These are phyloP conservation scores for Jamesozyma jinghongensis DNA, from an alignment of 805 yeast genomes.

Conservation along the genomic window DNA sequence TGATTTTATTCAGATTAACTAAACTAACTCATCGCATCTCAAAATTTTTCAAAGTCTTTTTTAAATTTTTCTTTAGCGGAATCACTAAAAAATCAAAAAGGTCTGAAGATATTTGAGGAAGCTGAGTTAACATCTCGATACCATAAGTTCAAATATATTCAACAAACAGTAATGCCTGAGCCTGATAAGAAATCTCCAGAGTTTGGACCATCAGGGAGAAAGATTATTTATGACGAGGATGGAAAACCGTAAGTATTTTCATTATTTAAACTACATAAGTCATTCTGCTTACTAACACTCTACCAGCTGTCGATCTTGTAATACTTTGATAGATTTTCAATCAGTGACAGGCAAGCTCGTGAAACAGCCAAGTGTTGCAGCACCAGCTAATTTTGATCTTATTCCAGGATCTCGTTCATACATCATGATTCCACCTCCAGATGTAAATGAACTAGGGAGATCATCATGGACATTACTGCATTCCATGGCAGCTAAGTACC, in stretches of 20 bases:
- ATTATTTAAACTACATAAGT: background rate
- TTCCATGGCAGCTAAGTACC: conserved; percentile 82
- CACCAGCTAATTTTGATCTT: conserved; percentile 8
- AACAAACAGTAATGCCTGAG: background rate
- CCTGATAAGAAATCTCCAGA: conserved; percentile 31
- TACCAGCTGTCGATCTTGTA: conserved; percentile 77
- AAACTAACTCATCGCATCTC: conserved; percentile 3
- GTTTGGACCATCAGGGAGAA: conserved; percentile 53
- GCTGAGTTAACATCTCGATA: too few species aligned
- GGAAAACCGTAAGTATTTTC: conserved; percentile 76
- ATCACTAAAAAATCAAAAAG: background rate
- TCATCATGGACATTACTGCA: conserved; percentile 92
- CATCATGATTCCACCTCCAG: conserved; percentile 68
- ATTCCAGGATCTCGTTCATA: conserved; percentile 27
- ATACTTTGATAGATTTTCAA: conserved; percentile 70
- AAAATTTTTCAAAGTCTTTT: background rate
- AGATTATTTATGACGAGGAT: conserved; percentile 68
- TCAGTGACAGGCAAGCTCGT: conserved; percentile 38
- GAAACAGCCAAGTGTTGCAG: background rate
- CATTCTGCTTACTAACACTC: background rate
- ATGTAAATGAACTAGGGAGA: conserved; percentile 67
- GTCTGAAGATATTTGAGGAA: too few species aligned
- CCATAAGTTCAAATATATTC: background rate
- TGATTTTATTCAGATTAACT: background rate
- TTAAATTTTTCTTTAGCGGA: background rate